A percentile compares a stretch with the other conserved stretches of the same genome.
Conservation (phyloP, 768 basidiomycete genomes). For the Mycena venus region DNA sequence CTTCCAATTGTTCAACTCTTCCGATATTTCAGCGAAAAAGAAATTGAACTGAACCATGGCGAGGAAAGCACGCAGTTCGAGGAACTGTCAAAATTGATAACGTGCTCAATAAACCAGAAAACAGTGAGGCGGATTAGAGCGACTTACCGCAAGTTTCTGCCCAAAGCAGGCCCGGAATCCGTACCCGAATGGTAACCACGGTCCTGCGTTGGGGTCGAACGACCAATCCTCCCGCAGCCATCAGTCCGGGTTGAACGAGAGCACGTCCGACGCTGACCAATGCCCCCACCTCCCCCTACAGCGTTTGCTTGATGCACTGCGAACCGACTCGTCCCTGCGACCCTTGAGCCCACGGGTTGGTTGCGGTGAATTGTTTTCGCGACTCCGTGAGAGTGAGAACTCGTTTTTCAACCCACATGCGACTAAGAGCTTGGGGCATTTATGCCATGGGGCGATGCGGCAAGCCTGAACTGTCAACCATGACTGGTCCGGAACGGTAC, state of each 20-base stretch:
- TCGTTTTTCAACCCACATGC: too few relatives aligned
- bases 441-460: too few relatives aligned
- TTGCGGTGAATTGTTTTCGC: too few relatives aligned
- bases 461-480: too few relatives aligned
- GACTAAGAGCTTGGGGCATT: too few relatives aligned
- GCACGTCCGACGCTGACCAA: neutral
- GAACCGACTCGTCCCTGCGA: neutral
- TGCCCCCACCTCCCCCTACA: slow-evolving; percentile 9
- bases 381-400: too few relatives aligned
- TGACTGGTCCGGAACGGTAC: too few relatives aligned
- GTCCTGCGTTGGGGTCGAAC: neutral
- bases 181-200: slow-evolving; percentile 19
- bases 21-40: neutral
- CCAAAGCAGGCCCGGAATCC: slow-evolving; percentile 23
- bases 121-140: too few relatives aligned
- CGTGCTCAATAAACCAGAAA: neutral
- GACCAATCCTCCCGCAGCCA: neutral
- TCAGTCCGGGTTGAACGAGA: slow-evolving; percentile 8
- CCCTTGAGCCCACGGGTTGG: neutral
- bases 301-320: neutral
- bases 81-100: neutral
- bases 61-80: neutral
- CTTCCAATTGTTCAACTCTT: neutral
- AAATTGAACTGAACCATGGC: neutral
- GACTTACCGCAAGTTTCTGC: slow-evolving; percentile 7